These are phyloP conservation scores for Globisporangium sylvaticum DNA, from an alignment of 352 stramenopile species.

Conservation along the genomic window DNA sequence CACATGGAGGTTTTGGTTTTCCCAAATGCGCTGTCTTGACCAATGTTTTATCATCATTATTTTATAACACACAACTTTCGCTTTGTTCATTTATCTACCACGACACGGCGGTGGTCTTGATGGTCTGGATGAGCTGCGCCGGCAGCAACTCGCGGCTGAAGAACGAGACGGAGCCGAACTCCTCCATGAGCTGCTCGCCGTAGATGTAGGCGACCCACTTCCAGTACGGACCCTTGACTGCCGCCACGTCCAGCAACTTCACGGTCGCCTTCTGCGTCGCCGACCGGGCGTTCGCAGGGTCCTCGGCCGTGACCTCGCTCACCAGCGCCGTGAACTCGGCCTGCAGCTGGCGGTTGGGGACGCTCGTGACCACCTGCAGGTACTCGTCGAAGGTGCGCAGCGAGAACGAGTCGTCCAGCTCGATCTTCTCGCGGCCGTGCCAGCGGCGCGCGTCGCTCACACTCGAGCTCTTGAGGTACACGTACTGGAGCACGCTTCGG, in stretches of 20 bases:
- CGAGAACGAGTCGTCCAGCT: conserved; percentile 26
- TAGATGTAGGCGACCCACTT: conserved; percentile 41
- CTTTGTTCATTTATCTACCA: conserved; percentile 17
- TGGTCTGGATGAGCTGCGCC: conserved; percentile 39
- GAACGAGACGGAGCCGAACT: conserved; percentile 43
- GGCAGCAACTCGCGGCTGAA: conserved; percentile 43
- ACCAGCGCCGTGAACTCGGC: conserved; percentile 23
- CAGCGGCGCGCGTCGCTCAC: conserved; percentile 23
- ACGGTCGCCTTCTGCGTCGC: conserved; percentile 10
- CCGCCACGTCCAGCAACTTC: conserved; percentile 6
- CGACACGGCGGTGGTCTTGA: conserved; percentile 39
- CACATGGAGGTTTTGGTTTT: no score
- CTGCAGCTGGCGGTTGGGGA: conserved; percentile 5
- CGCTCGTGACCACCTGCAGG: conserved; percentile 16
- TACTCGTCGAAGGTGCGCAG: conserved; percentile 29
- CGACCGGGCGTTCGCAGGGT: conserved; percentile 9
- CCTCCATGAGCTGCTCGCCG: conserved; percentile 33
- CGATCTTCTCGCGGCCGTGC: conserved; percentile 8
- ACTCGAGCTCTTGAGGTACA: conserved; percentile 26
- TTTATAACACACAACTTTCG: background rate
- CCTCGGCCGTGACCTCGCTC: conserved; percentile 11
- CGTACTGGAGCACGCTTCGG: conserved; percentile 14
- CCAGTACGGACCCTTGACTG: conserved; percentile 21
- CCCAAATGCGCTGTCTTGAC: no score
- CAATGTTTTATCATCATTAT: background rate